These are phyloP conservation scores for Scedosporium boydii DNA, from an alignment of 2,329 filamentous ascomycete species.

Conservation along the genomic window DNA sequence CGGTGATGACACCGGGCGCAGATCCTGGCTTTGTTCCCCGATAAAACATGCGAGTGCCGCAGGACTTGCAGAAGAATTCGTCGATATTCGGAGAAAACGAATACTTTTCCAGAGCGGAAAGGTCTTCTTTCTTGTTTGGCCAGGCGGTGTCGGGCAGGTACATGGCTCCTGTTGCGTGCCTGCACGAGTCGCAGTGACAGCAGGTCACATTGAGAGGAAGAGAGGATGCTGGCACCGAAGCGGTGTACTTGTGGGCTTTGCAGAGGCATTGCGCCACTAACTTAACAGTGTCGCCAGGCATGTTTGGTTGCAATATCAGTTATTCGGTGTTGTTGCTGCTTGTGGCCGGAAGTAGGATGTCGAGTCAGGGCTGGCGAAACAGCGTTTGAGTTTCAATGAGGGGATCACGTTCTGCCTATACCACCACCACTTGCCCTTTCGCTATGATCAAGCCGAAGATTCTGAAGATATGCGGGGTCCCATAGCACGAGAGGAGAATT, in stretches of 20 bases:
- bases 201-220: constrained; percentile 30
- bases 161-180: constrained; percentile 32
- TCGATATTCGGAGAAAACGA: constrained; percentile 22
- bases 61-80: constrained; percentile 32
- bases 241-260: constrained; percentile 28
- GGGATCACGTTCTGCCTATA: too few species aligned
- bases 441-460: background rate
- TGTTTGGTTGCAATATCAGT: background rate
- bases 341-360: too few species aligned
- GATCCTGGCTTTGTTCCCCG: constrained; percentile 11
- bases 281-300: background rate
- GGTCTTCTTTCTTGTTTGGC: constrained; percentile 21
- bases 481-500: background rate
- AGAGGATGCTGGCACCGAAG: constrained; percentile 18
- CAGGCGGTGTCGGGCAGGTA: constrained; percentile 26
- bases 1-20: constrained; percentile 25
- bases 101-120: constrained; percentile 24
- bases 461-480: background rate
- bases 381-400: too few species aligned
- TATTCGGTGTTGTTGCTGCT: too few species aligned
- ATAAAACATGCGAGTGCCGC: constrained; percentile 34
- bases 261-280: constrained; percentile 31
- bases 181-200: constrained; percentile 43
- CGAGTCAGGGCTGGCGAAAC: too few species aligned
- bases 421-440: too few species aligned